phyloP scores from a whole-genome alignment of 305 asterid genomes.

The Plantago lanceolata region DNA sequence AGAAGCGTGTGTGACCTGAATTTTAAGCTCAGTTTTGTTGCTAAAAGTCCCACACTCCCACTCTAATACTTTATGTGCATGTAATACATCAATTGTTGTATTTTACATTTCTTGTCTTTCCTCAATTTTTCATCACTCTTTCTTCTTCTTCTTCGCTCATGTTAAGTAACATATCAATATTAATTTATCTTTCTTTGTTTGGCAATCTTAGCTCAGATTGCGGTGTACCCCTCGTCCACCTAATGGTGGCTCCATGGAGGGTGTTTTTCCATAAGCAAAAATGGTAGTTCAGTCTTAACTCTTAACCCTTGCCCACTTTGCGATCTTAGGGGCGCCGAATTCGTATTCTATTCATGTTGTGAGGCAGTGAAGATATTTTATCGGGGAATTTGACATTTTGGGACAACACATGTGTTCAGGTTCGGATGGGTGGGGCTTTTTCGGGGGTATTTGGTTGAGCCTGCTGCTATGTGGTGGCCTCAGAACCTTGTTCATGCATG shows the following conservation, averaged over 20 bases:
- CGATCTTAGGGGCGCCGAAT: slow-evolving; percentile 82
- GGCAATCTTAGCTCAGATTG: slow-evolving; percentile 94
- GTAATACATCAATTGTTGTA: too few relatives aligned
- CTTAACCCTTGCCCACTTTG: slow-evolving; percentile 80
- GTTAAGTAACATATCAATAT: too few relatives aligned
- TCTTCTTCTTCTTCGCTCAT: too few relatives aligned
- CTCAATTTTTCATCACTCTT: too few relatives aligned
- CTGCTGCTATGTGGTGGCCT: slow-evolving; percentile 99
- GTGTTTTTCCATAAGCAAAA: slow-evolving; percentile 57
- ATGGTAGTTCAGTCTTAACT: slow-evolving; percentile 65
- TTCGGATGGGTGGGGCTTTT: slow-evolving; percentile 96
- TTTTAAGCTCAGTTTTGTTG: too few relatives aligned
- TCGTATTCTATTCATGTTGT: slow-evolving; percentile 80
- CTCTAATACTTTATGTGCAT: too few relatives aligned
- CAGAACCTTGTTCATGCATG: slow-evolving; percentile 92
- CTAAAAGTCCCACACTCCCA: too few relatives aligned
- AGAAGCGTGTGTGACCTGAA: too few relatives aligned
- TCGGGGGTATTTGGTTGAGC: slow-evolving; percentile 80
- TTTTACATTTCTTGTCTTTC: too few relatives aligned
- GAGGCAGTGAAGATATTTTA: slow-evolving; percentile 82
- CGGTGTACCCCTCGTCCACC: slow-evolving; percentile 89
- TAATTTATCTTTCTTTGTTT: too few relatives aligned
- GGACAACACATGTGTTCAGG: slow-evolving; percentile 89
- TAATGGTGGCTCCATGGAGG: slow-evolving; percentile 59
- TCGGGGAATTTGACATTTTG: slow-evolving; percentile 55